Base-by-base conservation (phyloP, 257 asterid species). In the Solanum neorickii region DNA sequence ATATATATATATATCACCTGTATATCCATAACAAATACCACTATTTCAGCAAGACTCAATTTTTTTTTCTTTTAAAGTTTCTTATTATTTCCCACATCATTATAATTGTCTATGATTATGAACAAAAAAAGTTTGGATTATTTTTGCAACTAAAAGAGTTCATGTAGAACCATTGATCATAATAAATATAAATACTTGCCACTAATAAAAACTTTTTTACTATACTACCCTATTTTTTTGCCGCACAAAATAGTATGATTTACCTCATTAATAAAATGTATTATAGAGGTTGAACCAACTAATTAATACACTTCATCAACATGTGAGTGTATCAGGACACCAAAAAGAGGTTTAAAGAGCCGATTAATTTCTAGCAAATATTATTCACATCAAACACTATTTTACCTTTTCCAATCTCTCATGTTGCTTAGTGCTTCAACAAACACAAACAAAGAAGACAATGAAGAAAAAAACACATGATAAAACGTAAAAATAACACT, bases 1-100 rank as follows among this genome's bases (percentile, higher is more conserved):
- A 87, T 41, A 72, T 60, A 14, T 69, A 73, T 44, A 73, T 77
- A 4, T 77, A 37, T 62, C 21, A 87, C 92, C 93, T 91, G 92
- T 52, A 86, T 86, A 59, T 65, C 15, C 78, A 46, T 2, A 66
- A 39, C 8, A 39, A 72, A 21, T 65, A 62, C 3, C 18, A 41
- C 20, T 65, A 84, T 41, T 9, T n/a, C 42, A 39, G 5, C 5
- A 47, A 47, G 29, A 80, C 42, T 27, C 6, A 47, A 77, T 15
- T 5, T 25, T 44, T 41, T 16, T 8, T 41, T 11, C 18, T 7
- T 23, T 27, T 15, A 6, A 6, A 21, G 6, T 39, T 39, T 65
- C 14, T 12, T 41, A 75, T 41, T 16, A 33, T 16, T 16, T 72
- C 7, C 44, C 39, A 37, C 39, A 37, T 37, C 7, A 37, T 37